phyloP scores from a whole-genome alignment of 169 alveolate species.

The Plasmodium vinckei region DNA sequence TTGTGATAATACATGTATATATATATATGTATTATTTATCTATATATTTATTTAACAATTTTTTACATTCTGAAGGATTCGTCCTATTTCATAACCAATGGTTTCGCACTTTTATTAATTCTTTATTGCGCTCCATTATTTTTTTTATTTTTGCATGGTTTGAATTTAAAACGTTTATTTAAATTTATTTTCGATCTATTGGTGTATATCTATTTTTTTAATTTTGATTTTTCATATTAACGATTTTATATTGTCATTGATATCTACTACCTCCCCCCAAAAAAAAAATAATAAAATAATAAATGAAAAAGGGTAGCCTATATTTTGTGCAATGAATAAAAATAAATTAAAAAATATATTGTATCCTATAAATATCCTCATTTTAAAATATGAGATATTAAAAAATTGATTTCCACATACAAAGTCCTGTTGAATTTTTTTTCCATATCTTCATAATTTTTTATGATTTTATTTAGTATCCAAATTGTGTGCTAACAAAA shows the following conservation, averaged over 20 bases:
- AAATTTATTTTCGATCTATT: background rate
- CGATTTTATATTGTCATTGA: background rate
- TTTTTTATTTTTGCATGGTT: slow-evolving; percentile 1
- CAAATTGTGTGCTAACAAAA: background rate
- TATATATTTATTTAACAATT: no score
- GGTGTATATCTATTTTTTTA: slow-evolving; percentile 7
- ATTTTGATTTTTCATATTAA: background rate
- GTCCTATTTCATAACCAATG: no score
- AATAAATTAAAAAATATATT: background rate
- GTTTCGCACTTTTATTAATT: no score
- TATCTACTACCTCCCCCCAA: background rate
- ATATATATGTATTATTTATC: background rate
- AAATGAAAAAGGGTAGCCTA: background rate
- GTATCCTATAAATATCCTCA: background rate
- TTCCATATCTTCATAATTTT: background rate
- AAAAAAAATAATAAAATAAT: background rate
- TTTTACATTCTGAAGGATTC: no score
- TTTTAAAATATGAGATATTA: background rate
- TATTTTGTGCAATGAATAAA: background rate
- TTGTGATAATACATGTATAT: background rate
- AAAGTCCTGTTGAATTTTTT: background rate
- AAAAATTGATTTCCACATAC: background rate
- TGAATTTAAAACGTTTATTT: background rate
- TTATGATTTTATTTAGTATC: background rate
- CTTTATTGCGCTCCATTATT: background rate